Conservation (phyloP, 768 basidiomycete genomes). For the Auriculariales sp. region DNA sequence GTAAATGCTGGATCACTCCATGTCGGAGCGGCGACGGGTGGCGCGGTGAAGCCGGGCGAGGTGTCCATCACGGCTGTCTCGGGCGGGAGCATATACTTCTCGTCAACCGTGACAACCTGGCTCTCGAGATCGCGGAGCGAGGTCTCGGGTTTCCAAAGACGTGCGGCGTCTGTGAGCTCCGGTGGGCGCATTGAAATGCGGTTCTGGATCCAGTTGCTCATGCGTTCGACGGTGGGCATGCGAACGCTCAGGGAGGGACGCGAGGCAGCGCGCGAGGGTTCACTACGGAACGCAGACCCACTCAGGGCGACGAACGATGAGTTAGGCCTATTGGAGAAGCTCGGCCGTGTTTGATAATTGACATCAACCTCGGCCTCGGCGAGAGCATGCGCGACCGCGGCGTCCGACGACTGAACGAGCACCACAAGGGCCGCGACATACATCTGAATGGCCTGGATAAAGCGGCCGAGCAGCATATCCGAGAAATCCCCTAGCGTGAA, state of each 20-base stretch:
- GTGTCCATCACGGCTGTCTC: not conserved
- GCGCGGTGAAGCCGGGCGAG: not conserved
- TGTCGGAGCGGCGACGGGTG: not conserved
- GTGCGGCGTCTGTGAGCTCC: no score
- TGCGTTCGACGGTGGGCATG: not conserved
- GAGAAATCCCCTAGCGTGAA: conserved; percentile 48
- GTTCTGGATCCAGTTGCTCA: not conserved
- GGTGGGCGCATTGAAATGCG: not conserved
- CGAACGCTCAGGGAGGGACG: not conserved
- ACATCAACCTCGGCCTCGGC: no score
- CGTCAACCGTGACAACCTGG: not conserved
- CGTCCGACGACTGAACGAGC: no score
- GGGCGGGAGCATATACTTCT: not conserved
- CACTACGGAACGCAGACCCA: no score
- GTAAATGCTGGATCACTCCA: not conserved
- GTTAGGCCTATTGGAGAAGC: no score
- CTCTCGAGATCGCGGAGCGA: not conserved
- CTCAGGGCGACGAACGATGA: no score
- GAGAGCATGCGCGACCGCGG: no score
- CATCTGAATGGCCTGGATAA: conserved; percentile 41
- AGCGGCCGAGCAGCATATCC: conserved; percentile 53
- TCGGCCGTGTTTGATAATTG: no score
- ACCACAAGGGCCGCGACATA: conserved; percentile 48
- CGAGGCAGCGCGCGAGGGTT: no score
- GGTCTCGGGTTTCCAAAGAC: not conserved